Evolutionary conservation across 805 yeast genomes (phyloP).

Genomic region (Barnettozyma vustinii): DNA sequence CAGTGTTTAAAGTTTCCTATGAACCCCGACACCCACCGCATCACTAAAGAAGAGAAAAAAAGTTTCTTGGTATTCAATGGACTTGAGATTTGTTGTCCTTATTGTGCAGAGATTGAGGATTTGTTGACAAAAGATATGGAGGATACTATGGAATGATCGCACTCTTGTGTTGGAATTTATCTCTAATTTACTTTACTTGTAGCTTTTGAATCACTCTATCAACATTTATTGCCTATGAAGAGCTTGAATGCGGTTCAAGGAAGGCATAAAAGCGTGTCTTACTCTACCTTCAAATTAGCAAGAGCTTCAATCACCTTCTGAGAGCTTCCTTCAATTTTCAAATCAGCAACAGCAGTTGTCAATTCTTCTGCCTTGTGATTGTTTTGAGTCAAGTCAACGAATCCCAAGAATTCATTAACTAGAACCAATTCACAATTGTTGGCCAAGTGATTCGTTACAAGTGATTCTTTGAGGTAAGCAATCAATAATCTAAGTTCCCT

Average conservation of each 20-base stretch:
- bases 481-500: constrained; percentile 37
- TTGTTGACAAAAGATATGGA: neutral
- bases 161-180: too few relatives aligned
- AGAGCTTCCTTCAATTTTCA: neutral
- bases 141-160: too few relatives aligned
- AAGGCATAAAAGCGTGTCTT: too few relatives aligned
- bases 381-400: neutral
- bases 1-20: neutral
- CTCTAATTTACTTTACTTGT: too few relatives aligned
- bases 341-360: neutral
- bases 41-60: neutral
- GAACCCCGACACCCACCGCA: neutral
- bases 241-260: too few relatives aligned
- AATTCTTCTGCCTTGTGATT: neutral
- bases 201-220: too few relatives aligned
- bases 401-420: constrained; percentile 26
- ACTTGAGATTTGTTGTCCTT: neutral
- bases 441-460: constrained; percentile 41
- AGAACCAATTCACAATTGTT: constrained; percentile 42
- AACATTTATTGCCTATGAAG: too few relatives aligned
- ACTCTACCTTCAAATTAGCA: neutral
- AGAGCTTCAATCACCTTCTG: neutral
- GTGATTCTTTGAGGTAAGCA: constrained; percentile 29
- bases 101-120: neutral
- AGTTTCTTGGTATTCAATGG: neutral